Base-by-base conservation (phyloP, 106 monocot species). In the Allium sativum region DNA sequence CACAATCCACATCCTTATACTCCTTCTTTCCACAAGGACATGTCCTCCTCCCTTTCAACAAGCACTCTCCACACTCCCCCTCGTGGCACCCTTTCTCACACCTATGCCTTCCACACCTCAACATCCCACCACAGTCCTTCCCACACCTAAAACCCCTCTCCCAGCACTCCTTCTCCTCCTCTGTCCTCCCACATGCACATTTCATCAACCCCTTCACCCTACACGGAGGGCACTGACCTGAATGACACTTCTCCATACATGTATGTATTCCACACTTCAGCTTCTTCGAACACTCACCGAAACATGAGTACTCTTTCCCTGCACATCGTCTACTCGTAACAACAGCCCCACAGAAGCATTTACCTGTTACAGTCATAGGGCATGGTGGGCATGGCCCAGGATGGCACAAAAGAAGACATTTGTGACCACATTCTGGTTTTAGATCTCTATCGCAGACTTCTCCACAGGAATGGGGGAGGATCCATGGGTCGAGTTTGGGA, bases 351-450 rank as follows among this genome's bases (percentile, higher is more conserved):
- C 94, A 95, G 86, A 90, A 95, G 79, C 94, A 95, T 40, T 31
- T 66, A 52, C 76, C 43, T 18, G 78, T 50, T 58, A 87, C 72
- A 42, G 81, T 67, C 50, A 79, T 72, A 14, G 94, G 94, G 72
- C 94, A 95, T 3, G 94, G 86, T 5, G 94, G 94, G 65, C 94
- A 95, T 45, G 86, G 90, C 1, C 94, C 94, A n/a, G 90, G 94
- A 52, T 95, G 94, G 75, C 94, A 95, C 42, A 95, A 79, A 12
- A 95, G 86, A 55, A 95, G 86, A 69, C 94, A 95, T 10, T 58
- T 22, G 57, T 95, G 94, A 44, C 86, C 90, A 53, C 95, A 95
- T 9, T 48, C 31, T 5, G 55, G 69, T 16, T 19, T n/a, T 44
- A 95, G 76, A 10, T 70, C 65, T 9, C 79, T 72, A 45, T 65